A percentile compares a stretch with the other conserved stretches of the same genome.
These are phyloP conservation scores for Boeremia exigua DNA, from an alignment of 2,329 filamentous ascomycete genomes.

Conservation along the genomic window DNA sequence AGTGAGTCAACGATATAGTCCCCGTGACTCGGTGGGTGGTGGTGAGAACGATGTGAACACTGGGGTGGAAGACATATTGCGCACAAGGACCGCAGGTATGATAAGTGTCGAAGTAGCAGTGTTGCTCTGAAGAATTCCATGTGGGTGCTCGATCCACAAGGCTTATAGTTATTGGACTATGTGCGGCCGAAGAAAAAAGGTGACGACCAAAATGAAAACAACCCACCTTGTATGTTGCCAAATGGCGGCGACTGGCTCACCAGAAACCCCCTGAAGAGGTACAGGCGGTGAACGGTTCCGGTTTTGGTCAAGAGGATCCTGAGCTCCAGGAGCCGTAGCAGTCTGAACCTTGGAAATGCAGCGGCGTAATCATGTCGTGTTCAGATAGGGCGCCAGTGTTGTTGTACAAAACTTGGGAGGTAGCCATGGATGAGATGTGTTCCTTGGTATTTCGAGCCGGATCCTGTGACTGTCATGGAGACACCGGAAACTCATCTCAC, in stretches of 20 bases:
- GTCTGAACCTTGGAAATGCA: not conserved
- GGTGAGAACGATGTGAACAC: not conserved
- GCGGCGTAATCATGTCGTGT: not conserved
- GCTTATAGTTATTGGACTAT: not conserved
- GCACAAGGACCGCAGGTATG: not conserved
- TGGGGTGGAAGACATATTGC: not conserved
- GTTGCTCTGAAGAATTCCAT: not conserved
- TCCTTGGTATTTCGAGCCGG: no score
- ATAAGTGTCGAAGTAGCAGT: not conserved
- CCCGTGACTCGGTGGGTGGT: not conserved
- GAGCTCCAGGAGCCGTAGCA: not conserved
- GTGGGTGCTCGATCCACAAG: not conserved
- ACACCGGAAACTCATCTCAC: no score
- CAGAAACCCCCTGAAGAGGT: not conserved
- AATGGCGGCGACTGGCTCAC: no score
- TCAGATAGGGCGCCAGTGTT: not conserved
- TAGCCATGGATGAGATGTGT: no score
- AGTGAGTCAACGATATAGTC: no score
- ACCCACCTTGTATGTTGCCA: not conserved
- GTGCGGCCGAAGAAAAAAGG: not conserved
- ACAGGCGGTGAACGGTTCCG: no score
- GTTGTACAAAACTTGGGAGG: no score
- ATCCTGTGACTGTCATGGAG: no score
- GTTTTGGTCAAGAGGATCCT: not conserved
- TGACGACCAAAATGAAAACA: not conserved